Percentiles rank a stretch among this genome's conserved stretches.
Evolutionary conservation across 768 basidiomycete genomes (phyloP).

Genomic region (Lepiota subincarnata): DNA sequence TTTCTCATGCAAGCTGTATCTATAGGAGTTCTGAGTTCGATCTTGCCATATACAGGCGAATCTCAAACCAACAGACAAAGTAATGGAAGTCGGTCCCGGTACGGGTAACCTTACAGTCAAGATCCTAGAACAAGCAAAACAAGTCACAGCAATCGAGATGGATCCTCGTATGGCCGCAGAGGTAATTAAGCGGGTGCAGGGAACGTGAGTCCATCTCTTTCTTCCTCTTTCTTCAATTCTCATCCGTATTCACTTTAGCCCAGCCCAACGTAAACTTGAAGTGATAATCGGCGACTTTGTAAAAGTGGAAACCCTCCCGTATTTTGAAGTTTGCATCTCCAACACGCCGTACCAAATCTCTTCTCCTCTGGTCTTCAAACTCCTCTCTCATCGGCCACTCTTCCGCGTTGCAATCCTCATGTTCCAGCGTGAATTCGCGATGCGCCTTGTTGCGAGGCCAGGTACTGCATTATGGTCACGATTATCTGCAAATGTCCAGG

Average conservation of each 20-base stretch:
- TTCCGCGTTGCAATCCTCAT: slow-evolving; percentile 95
- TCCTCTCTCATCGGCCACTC: slow-evolving; percentile 93
- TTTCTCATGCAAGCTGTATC: neutral
- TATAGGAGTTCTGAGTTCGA: neutral
- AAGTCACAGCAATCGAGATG: slow-evolving; percentile 93
- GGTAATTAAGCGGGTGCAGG: slow-evolving; percentile 94
- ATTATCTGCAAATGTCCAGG: slow-evolving; percentile 91
- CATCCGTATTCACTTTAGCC: slow-evolving; percentile 42
- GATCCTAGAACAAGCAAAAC: slow-evolving; percentile 90
- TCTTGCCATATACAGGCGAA: slow-evolving; percentile 56
- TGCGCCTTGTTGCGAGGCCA: slow-evolving; percentile 84
- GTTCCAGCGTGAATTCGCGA: slow-evolving; percentile 99
- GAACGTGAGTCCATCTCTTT: slow-evolving; percentile 67
- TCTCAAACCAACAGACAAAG: slow-evolving; percentile 89
- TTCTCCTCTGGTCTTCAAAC: slow-evolving; percentile 93
- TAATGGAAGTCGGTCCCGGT: slow-evolving; percentile 96
- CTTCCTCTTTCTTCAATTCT: slow-evolving; percentile 1
- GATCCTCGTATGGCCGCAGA: slow-evolving; percentile 99
- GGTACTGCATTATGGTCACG: slow-evolving; percentile 88
- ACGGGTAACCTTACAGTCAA: slow-evolving; percentile 94
- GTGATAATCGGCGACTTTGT: slow-evolving; percentile 97
- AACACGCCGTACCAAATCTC: slow-evolving; percentile 99
- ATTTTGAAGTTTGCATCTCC: slow-evolving; percentile 98
- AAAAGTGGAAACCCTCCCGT: slow-evolving; percentile 88
- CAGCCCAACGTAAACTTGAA: slow-evolving; percentile 92